Base-by-base conservation (phyloP, 495 filamentous ascomycete genomes). In the Lindgomyces ingoldianus region DNA sequence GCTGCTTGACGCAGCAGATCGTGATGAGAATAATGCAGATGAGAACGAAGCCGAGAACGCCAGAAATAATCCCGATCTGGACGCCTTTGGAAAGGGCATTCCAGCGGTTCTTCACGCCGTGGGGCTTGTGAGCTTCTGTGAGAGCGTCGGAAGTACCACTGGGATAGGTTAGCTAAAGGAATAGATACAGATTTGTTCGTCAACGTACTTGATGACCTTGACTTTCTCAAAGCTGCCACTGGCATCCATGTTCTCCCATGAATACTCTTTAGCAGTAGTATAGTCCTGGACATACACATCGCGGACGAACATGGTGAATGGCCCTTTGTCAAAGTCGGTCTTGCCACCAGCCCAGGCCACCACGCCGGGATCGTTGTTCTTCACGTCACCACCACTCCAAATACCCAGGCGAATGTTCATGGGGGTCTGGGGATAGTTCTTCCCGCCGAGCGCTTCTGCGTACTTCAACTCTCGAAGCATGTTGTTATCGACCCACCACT, bases 1-100 rank as follows among this genome's bases (percentile, higher is more conserved):
- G 81, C 72, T 91, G 88, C 46, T 79, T 81, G 72, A 91, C 73
- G 76, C 84, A 90, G 76, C 83, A 87, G 66, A 88, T 78, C 9
- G 78, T 53, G 54, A 84, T 77, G 18, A 76, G 74, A 24, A 76
- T 75, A 27, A 85, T 57, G 10, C 81, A 62, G n/a, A 81, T 73
- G 19, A 80, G 79, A 10, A 82, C 81, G 16, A 75, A 84, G 0
- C 75, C 84, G 11, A 77, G 81, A 19, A 81, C 73, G 26, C 69
- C 73, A 57, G 54, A 78, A 68, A 85, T 86, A 50, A 93, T 77
- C 24, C 81, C 89, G 39, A 85, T 81, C 69, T 86, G 86, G 41
- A 75, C 78, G 9, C 73, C 74, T 1, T 73, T 62, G 1, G 85
- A 78, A 8, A 90, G 80, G 0, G 79, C 80, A 18, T 78, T 74